Evolutionary conservation across 805 yeast species (phyloP).

Genomic region (Cyberlindnera xishuangbannaensis): DNA sequence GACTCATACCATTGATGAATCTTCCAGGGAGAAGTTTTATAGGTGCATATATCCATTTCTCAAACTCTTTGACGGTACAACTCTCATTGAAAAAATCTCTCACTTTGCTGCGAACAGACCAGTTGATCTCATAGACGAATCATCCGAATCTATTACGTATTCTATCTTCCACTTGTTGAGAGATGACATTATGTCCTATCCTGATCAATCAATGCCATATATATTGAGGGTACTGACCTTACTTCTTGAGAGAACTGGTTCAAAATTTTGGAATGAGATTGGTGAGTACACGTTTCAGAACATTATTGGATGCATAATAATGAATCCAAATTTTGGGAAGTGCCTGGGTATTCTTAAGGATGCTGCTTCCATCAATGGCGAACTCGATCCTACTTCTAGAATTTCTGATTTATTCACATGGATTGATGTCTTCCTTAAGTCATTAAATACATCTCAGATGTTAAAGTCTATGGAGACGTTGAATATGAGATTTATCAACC

Average conservation of each 20-base stretch:
- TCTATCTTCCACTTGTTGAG: slow-evolving; percentile 33
- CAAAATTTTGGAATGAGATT: slow-evolving; percentile 48
- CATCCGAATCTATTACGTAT: slow-evolving; percentile 28
- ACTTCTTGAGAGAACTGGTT: slow-evolving; percentile 37
- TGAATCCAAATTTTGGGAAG: slow-evolving; percentile 42
- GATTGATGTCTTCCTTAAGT: slow-evolving; percentile 41
- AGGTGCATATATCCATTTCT: slow-evolving; percentile 32
- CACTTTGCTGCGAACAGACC: slow-evolving; percentile 24
- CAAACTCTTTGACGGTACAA: slow-evolving; percentile 28
- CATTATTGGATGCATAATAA: slow-evolving; percentile 53
- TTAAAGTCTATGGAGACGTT: slow-evolving; percentile 49
- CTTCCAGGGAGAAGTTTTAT: slow-evolving; percentile 44
- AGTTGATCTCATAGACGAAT: slow-evolving; percentile 21
- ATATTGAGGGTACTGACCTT: slow-evolving; percentile 46
- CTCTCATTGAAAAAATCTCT: slow-evolving; percentile 27
- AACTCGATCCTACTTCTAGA: slow-evolving; percentile 27
- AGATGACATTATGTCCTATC: slow-evolving; percentile 46
- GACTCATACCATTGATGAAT: slow-evolving; percentile 42
- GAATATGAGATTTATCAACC: slow-evolving; percentile 41
- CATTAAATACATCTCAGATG: slow-evolving; percentile 43
- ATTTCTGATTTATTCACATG: slow-evolving; percentile 47
- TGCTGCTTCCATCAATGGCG: slow-evolving; percentile 24
- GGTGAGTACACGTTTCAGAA: slow-evolving; percentile 51
- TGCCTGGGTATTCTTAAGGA: slow-evolving; percentile 29
- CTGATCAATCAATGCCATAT: slow-evolving; percentile 36